Evolutionary conservation across 177 flowering plant species (phyloP), one percentile per base, ranked within the genome.

Genomic region (Vitis hybrid): DNA sequence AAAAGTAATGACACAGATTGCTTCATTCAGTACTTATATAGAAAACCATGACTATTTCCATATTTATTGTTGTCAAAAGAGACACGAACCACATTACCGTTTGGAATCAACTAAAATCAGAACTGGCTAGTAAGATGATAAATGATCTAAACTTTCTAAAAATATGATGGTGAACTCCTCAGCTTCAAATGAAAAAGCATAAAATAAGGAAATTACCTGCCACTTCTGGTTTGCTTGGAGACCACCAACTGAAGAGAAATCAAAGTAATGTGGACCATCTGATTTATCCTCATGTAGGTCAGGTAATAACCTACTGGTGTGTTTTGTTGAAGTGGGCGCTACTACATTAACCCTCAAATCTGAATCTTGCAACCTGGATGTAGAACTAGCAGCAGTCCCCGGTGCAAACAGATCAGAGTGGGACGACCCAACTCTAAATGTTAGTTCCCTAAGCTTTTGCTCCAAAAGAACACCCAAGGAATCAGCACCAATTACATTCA

Each of bases 401-500:
- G 78, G 73, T 60, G 52, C 62, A 16, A 65, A 62, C 59, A 66
- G 35, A 64, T 78, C 71, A 60, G 56, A 66, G 4, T 67, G 51
- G 32, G 81, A 66, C 32, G 75, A 73, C 64, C 81, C 80, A 72
- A 84, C 66, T 64, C 55, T 84, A 52, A 57, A 40, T 6, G 82
- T 63, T 56, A 87, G 62, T 66, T 89, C 88, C 71, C 56, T 77
- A 4, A 89, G 85, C 64, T 89, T 89, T 66, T 86, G 80, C 14
- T 89, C 91, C 81, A 89, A 70, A 76, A 89, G 86, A 56, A 58
- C 75, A 74, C 88, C 78, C 66, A 87, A 76, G 70, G 81, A 76
- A 80, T 85, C 90, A 16, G 81, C 73, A n/a, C 75, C 82, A 15
- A 82, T 68, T 3, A 72, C 65, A 73, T 78, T 79, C 10, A 74